A percentile compares a stretch with the other conserved stretches of the same genome.
Conservation (phyloP, 805 yeast genomes). For the Cyberlindnera galapagoensis region DNA sequence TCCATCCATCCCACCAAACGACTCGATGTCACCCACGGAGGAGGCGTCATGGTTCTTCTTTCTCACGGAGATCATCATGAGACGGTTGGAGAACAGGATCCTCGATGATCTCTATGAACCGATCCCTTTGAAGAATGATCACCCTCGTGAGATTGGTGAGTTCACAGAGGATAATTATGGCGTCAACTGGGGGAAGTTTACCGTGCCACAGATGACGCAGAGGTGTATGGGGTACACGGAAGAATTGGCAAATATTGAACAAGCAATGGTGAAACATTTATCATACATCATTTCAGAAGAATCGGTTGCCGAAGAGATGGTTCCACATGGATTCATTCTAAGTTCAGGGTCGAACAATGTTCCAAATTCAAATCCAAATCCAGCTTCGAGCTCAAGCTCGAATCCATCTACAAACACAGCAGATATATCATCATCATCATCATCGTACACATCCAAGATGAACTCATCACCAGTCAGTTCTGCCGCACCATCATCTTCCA, state of each 20-base stretch:
- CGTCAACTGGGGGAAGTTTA: constrained; percentile 16
- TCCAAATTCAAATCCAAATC: constrained; percentile 1
- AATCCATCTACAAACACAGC: not conserved
- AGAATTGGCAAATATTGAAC: constrained; percentile 19
- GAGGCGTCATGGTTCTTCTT: constrained; percentile 22
- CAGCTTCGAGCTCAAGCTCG: no score
- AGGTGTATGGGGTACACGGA: constrained; percentile 10
- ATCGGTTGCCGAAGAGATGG: constrained; percentile 7
- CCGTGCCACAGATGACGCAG: constrained; percentile 7
- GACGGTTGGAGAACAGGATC: constrained; percentile 21
- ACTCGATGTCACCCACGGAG: constrained; percentile 11
- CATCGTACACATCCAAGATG: not conserved
- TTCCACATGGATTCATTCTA: constrained; percentile 19
- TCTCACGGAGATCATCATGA: constrained; percentile 20
- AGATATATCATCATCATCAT: not conserved
- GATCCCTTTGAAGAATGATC: constrained; percentile 4
- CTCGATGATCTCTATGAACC: constrained; percentile 21
- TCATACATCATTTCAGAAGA: constrained; percentile 13
- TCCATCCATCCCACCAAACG: constrained; percentile 20
- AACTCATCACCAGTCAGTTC: constrained; percentile 2
- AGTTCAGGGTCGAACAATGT: constrained; percentile 5
- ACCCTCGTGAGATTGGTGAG: constrained; percentile 4
- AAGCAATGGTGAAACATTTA: constrained; percentile 11
- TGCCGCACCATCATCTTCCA: constrained; percentile 11
- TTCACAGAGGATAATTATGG: constrained; percentile 12